phyloP scores from a whole-genome alignment of 202 grass and related monocot genomes.

The Schoenoplectus tabernaemontani region DNA sequence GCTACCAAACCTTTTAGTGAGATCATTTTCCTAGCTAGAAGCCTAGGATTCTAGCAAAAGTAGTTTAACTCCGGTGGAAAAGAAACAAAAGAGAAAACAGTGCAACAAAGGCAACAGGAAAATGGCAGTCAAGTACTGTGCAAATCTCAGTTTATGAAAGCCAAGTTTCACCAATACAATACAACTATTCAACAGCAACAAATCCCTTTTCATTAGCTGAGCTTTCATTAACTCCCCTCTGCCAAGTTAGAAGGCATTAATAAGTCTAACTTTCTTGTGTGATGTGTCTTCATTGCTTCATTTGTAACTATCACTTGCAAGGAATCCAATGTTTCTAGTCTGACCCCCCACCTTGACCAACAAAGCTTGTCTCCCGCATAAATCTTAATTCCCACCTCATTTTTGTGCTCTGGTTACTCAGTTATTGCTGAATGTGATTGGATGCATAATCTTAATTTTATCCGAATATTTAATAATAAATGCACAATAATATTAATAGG shows the following conservation, averaged over 20 bases:
- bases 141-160: background rate
- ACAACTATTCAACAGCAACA: background rate
- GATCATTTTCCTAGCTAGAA: background rate
- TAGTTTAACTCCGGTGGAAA: background rate
- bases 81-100: background rate
- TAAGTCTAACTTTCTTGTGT: background rate
- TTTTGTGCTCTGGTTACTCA: no score
- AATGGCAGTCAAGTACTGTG: background rate
- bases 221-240: conserved; percentile 1
- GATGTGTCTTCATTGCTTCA: no score
- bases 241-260: background rate
- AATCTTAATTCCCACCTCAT: no score
- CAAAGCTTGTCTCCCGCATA: background rate
- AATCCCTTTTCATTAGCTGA: conserved; percentile 5
- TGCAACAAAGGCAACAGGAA: background rate
- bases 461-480: no score
- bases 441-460: no score
- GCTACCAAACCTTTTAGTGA: background rate
- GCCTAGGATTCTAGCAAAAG: background rate
- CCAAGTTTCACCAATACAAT: conserved; percentile 13
- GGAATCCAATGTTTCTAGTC: conserved; percentile 26
- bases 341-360: conserved; percentile 22
- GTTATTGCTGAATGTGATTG: no score
- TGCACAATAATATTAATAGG: no score
- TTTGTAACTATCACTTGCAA: conserved; percentile 11